Evolutionary conservation across 768 basidiomycete genomes (phyloP).

Genomic region (Russula virescens): DNA sequence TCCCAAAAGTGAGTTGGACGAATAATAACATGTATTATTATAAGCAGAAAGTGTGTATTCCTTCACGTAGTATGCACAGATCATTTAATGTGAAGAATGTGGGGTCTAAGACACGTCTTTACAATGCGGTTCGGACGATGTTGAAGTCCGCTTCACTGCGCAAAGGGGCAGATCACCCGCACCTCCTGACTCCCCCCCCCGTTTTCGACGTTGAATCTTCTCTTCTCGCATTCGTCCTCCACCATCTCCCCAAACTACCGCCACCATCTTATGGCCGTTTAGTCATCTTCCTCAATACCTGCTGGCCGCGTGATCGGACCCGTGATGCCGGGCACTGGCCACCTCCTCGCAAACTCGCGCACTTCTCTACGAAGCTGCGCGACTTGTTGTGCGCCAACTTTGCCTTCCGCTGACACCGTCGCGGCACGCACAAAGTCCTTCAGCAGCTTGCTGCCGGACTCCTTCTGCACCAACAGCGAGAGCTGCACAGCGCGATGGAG

Average conservation of each 20-base stretch:
- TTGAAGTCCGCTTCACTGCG: slow-evolving; percentile 24
- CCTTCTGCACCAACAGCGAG: slow-evolving; percentile 83
- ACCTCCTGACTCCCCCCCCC: neutral
- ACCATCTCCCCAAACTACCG: neutral
- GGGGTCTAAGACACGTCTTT: neutral
- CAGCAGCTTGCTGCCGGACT: slow-evolving; percentile 89
- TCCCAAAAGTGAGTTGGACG: neutral
- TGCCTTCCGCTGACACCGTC: slow-evolving; percentile 58
- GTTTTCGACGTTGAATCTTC: slow-evolving; percentile 25
- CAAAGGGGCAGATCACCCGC: neutral
- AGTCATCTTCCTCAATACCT: slow-evolving; percentile 54
- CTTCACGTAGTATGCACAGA: neutral
- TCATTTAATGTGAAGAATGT: no score
- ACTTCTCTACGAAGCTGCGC: slow-evolving; percentile 77
- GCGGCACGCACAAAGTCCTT: slow-evolving; percentile 93
- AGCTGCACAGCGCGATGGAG: slow-evolving; percentile 94
- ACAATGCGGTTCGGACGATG: slow-evolving; percentile 19
- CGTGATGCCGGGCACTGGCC: slow-evolving; percentile 87
- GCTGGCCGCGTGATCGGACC: slow-evolving; percentile 46
- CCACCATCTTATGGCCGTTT: neutral
- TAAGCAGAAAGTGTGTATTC: neutral
- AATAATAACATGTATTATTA: neutral
- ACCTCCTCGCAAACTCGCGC: slow-evolving; percentile 69
- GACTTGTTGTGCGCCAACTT: slow-evolving; percentile 65
- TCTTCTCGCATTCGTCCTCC: neutral